Percentiles rank a stretch among this genome's conserved stretches.
These are phyloP conservation scores for Zymoseptoria passerinii DNA, from an alignment of 2,329 filamentous ascomycete species.

Conservation along the genomic window DNA sequence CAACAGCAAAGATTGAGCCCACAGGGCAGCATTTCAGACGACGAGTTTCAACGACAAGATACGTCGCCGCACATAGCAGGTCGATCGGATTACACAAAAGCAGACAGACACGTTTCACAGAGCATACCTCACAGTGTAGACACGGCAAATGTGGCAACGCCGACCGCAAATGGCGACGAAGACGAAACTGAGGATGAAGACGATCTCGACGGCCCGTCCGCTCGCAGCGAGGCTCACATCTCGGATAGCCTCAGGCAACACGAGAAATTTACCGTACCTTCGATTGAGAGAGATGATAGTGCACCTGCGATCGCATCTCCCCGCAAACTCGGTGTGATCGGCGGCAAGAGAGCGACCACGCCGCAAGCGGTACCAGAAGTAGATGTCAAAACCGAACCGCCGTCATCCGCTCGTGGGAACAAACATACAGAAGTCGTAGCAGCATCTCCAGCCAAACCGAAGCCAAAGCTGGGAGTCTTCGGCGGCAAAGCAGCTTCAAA, in stretches of 20 bases:
- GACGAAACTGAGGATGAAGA: conserved; percentile 34
- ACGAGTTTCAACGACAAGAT: conserved; percentile 20
- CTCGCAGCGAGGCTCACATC: not conserved
- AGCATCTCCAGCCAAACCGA: conserved; percentile 7
- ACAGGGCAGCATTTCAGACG: conserved; percentile 7
- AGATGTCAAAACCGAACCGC: not conserved
- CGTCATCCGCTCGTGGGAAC: not conserved
- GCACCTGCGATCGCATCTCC: not conserved
- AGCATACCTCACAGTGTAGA: not conserved
- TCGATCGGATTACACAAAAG: not conserved
- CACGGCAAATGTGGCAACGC: not conserved
- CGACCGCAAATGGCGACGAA: conserved; percentile 4
- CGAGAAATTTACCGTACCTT: not conserved
- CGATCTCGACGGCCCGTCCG: conserved; percentile 6
- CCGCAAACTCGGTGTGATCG: conserved; percentile 5
- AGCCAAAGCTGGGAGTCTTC: conserved; percentile 15
- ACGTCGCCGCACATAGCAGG: conserved; percentile 19
- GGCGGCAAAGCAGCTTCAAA: conserved; percentile 11
- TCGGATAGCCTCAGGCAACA: not conserved
- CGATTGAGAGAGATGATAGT: not conserved
- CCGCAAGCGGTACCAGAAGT: not conserved
- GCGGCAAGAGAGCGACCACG: conserved; percentile 5
- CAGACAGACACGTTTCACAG: not conserved
- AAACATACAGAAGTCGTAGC: not conserved
- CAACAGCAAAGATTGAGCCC: not conserved